phyloP scores from a whole-genome alignment of 2,329 filamentous ascomycete genomes.

The Diaporthe sp. region DNA sequence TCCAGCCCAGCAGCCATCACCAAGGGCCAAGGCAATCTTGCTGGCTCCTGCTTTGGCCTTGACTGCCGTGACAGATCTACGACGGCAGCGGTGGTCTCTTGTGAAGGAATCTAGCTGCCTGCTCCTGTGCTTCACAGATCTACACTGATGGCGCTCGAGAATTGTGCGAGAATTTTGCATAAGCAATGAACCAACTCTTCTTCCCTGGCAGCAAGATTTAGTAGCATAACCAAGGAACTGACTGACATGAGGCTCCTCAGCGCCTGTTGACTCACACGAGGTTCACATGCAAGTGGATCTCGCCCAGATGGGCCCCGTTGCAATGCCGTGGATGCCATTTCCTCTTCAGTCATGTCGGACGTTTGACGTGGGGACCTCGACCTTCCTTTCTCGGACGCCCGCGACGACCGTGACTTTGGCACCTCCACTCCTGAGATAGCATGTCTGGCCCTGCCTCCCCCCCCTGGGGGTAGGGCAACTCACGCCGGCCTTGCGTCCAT shows the following conservation, averaged over 20 bases:
- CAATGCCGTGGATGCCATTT: not conserved
- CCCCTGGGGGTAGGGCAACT: not conserved
- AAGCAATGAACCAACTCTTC: not conserved
- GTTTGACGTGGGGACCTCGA: constrained; percentile 10
- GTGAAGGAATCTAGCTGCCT: not conserved
- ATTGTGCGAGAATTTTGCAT: not conserved
- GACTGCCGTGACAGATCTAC: constrained; percentile 7
- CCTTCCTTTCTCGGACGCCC: constrained; percentile 23
- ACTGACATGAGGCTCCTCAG: not conserved
- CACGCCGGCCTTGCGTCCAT: not conserved
- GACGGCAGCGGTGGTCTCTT: constrained; percentile 21
- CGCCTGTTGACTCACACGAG: not conserved
- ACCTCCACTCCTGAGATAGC: not conserved
- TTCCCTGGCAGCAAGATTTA: not conserved
- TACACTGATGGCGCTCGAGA: not conserved
- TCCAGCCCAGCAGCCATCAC: not conserved
- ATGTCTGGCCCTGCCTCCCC: not conserved
- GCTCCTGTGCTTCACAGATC: not conserved
- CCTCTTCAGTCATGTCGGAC: not conserved
- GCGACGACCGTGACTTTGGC: constrained; percentile 14
- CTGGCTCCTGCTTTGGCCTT: not conserved
- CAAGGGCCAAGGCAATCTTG: no score
- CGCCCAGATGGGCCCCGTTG: constrained; percentile 7
- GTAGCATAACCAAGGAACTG: not conserved
- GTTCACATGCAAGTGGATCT: constrained; percentile 8